Base-by-base conservation (phyloP, 2,329 filamentous ascomycete species). In the Claviceps sp. region DNA sequence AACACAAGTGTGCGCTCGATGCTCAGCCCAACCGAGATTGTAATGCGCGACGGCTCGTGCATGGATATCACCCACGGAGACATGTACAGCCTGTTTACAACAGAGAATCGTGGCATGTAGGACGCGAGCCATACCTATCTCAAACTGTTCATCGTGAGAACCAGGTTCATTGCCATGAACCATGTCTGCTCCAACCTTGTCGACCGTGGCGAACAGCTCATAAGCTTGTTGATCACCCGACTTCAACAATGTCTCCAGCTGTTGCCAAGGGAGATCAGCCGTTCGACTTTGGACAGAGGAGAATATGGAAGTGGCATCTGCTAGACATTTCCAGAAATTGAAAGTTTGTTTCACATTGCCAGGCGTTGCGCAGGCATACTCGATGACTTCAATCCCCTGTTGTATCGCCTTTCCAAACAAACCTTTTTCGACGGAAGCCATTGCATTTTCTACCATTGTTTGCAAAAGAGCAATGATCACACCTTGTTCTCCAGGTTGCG, bases 11-110 rank as follows among this genome's bases (percentile, higher is more conserved):
- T 94, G 87, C 0, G 89, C 87, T 45, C 85, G 80, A 63, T 93
- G 82, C 65, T 98, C 93, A 1, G 88, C 87, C 87, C 90, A 97
- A 43, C 93, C 93, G 17, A 98, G 73, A 61, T 98, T 98, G 68
- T 95, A 98, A 77, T 91, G 93, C 0, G 90, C 88, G n/a, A 97
- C 87, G 1, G 93, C 88, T 67, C 94, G 90, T 3, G 91, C 90
- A 64, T 96, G 87, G 7, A 80, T 65, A 62, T 98, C 90, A 54
- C 82, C 73, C 1, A 81, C 72, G 16, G 84, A 85, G 41, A 82
- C 78, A 58, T 85, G 72, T 14, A 97, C 82, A 7, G 89, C 89
- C 56, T 87, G 80, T 65, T 97, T 98, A 65, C 94, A 87, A 5
- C 88, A 86, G 17, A 97, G 71, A 30, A 97, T 87, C 0, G 85